Conservation (phyloP, 257 asterid species). For the Solanum tarapatanum region DNA sequence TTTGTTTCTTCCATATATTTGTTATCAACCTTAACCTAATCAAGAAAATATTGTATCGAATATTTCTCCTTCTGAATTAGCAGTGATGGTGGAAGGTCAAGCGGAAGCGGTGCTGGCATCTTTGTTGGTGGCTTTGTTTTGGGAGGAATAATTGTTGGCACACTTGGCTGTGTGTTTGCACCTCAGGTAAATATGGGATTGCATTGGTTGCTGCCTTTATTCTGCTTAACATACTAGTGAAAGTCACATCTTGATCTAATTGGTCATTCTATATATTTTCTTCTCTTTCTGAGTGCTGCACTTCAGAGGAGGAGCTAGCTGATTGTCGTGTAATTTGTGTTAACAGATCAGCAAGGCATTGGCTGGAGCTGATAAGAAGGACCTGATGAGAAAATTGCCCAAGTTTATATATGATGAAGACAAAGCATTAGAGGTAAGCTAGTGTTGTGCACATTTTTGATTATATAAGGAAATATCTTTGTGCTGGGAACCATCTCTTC, state of each 20-base stretch:
- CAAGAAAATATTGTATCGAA: neutral
- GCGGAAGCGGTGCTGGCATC: constrained; percentile 22
- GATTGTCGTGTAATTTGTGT: neutral
- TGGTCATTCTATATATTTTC: neutral
- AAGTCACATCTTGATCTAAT: neutral
- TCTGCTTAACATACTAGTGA: neutral
- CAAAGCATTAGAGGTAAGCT: constrained; percentile 67
- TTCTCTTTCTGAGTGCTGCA: neutral
- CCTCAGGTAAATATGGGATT: constrained; percentile 48
- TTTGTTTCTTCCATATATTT: neutral
- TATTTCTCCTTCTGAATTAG: constrained; percentile 15
- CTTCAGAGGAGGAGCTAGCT: neutral
- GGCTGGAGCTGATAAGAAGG: constrained; percentile 62
- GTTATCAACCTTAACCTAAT: neutral
- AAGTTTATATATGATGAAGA: constrained; percentile 80
- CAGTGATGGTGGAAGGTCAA: constrained; percentile 47
- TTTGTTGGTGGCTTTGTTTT: constrained; percentile 74
- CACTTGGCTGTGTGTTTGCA: constrained; percentile 72
- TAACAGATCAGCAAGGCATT: constrained; percentile 63
- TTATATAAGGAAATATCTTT: neutral
- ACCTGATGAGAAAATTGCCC: constrained; percentile 75
- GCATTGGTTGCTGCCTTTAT: neutral
- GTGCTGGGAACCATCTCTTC: neutral
- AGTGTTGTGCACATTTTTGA: neutral
- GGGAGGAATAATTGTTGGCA: constrained; percentile 68